Conservation (phyloP, 495 filamentous ascomycete species). For the Aspergillus mulundensis region DNA sequence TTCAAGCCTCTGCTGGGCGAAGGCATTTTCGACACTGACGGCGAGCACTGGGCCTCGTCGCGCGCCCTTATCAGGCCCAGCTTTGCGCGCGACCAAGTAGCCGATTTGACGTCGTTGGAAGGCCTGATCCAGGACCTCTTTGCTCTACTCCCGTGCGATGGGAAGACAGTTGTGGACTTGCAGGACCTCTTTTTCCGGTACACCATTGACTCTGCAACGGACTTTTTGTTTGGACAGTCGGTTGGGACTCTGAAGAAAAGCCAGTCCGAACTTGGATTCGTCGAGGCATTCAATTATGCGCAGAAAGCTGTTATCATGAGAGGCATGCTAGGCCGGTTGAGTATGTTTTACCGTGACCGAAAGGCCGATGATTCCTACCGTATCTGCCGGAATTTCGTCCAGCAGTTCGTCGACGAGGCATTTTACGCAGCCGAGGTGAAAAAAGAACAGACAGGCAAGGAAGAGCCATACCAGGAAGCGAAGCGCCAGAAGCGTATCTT, state of each 20-base stretch:
- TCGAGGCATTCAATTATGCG: constrained; percentile 43
- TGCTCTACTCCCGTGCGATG: constrained; percentile 23
- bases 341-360: neutral
- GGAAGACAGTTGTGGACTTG: constrained; percentile 45
- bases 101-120: constrained; percentile 37
- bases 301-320: constrained; percentile 21
- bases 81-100: constrained; percentile 31
- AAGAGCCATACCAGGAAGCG: neutral
- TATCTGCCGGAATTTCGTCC: neutral
- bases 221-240: constrained; percentile 53
- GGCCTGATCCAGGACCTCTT: constrained; percentile 47
- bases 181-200: constrained; percentile 48
- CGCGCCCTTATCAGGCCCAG: constrained; percentile 42
- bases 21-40: constrained; percentile 63
- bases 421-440: neutral
- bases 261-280: constrained; percentile 12
- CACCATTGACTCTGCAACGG: constrained; percentile 56
- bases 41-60: constrained; percentile 51
- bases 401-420: constrained; percentile 2
- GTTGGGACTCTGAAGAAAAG: constrained; percentile 8
- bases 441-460: neutral
- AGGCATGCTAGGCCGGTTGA: constrained; percentile 3
- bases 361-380: neutral
- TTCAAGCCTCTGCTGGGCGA: constrained; percentile 43
- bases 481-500: neutral